Evolutionary conservation across 345 rosid genomes (phyloP).

Genomic region (Gossypium longicalyx): DNA sequence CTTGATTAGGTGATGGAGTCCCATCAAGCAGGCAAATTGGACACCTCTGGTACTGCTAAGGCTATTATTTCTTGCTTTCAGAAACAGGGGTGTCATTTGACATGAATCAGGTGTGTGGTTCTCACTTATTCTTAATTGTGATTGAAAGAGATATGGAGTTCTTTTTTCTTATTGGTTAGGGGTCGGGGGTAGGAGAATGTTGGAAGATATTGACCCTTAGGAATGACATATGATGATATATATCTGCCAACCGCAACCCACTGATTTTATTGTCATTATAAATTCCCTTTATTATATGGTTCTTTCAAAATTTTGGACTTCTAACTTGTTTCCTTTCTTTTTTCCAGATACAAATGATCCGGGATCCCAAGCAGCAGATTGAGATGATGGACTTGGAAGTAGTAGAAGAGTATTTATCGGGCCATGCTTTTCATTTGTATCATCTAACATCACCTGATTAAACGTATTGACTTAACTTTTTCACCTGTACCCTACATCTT

Average conservation of each 20-base stretch:
- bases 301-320: background rate
- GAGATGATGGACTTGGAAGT: slow-evolving; percentile 95
- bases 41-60: slow-evolving; percentile 95
- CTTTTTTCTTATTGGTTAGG: background rate
- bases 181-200: background rate
- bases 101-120: slow-evolving; percentile 55
- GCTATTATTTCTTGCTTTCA: slow-evolving; percentile 92
- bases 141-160: background rate
- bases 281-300: background rate
- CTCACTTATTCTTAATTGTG: background rate
- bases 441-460: slow-evolving; percentile 84
- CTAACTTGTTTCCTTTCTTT: background rate
- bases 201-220: background rate
- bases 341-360: slow-evolving; percentile 70
- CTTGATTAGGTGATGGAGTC: slow-evolving; percentile 81
- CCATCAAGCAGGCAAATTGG: slow-evolving; percentile 84
- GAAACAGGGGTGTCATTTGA: slow-evolving; percentile 75
- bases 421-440: slow-evolving; percentile 93
- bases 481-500: background rate
- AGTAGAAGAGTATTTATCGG: slow-evolving; percentile 74
- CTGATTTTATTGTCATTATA: background rate
- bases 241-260: background rate
- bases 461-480: slow-evolving; percentile 44
- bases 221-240: background rate
- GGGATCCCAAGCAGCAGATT: slow-evolving; percentile 71